phyloP scores from a whole-genome alignment of 306 rosid genomes.

The Vigna trinervia region DNA sequence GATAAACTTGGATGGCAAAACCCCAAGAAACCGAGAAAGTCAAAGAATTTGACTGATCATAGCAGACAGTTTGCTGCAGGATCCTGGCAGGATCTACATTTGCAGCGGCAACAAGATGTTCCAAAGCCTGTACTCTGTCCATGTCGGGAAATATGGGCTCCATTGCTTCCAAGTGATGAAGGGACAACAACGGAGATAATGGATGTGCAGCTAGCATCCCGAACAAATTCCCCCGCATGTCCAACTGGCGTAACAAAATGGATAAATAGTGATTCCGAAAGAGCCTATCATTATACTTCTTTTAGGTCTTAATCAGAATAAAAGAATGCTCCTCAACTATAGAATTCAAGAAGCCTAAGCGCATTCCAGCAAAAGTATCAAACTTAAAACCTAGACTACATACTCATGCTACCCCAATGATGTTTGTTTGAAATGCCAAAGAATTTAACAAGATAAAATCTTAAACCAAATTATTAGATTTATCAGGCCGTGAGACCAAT shows the following conservation, averaged over 20 bases:
- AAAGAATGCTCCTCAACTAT: constrained; percentile 1
- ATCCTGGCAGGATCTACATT: constrained; percentile 76
- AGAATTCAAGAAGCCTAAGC: constrained; percentile 1
- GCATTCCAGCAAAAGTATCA: constrained; percentile 9
- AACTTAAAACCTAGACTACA: constrained; percentile 14
- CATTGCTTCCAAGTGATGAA: constrained; percentile 84
- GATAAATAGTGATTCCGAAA: not conserved
- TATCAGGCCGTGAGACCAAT: not conserved
- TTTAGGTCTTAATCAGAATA: not conserved
- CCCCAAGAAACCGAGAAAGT: constrained; percentile 92
- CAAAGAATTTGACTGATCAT: constrained; percentile 65
- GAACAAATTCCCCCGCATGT: constrained; percentile 85
- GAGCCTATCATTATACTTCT: constrained; percentile 9
- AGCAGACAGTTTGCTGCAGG: constrained; percentile 88
- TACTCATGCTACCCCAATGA: constrained; percentile 13
- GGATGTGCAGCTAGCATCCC: constrained; percentile 91
- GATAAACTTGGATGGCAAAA: constrained; percentile 68
- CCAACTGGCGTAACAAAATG: constrained; percentile 60
- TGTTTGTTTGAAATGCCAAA: constrained; percentile 4
- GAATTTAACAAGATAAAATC: constrained; percentile 16
- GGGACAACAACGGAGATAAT: constrained; percentile 77
- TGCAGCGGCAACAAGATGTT: constrained; percentile 73
- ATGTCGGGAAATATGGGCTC: constrained; percentile 79
- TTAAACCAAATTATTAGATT: constrained; percentile 4
- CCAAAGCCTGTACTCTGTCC: constrained; percentile 69